Evolutionary conservation across 208 protist species (phyloP).

Genomic region (Herpetomonas tarakana): DNA sequence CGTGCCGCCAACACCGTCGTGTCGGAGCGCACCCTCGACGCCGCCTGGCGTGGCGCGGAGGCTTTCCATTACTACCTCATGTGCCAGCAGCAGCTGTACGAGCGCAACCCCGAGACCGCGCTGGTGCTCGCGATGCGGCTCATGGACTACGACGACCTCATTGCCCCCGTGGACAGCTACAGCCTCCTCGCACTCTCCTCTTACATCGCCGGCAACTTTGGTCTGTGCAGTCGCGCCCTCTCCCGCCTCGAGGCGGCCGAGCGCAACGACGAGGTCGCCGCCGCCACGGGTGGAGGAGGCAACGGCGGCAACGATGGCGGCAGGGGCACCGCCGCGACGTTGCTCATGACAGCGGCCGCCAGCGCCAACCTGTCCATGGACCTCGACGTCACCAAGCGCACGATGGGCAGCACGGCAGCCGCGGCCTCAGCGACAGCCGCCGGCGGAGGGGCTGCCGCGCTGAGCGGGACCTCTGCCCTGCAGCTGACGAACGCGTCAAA

Average conservation of each 20-base stretch:
- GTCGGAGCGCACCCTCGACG: slow-evolving; percentile 77
- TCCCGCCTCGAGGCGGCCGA: slow-evolving; percentile 92
- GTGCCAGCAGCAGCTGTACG: slow-evolving; percentile 83
- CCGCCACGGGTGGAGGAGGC: slow-evolving; percentile 10
- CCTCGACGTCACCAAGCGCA: slow-evolving; percentile 72
- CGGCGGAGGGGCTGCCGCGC: slow-evolving; percentile 25
- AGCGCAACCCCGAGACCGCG: slow-evolving; percentile 66
- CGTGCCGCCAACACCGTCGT: slow-evolving; percentile 43
- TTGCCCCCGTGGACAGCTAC: slow-evolving; percentile 89
- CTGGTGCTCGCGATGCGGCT: slow-evolving; percentile 89
- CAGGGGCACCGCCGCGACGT: slow-evolving; percentile 25
- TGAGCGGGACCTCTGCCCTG: slow-evolving; percentile 61
- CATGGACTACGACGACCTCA: slow-evolving; percentile 93
- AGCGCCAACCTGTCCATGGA: slow-evolving; percentile 71
- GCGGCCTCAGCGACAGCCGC: slow-evolving; percentile 10
- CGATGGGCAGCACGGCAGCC: slow-evolving; percentile 32
- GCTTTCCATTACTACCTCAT: slow-evolving; percentile 96
- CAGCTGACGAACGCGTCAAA: slow-evolving; percentile 78
- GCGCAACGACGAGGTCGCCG: slow-evolving; percentile 45
- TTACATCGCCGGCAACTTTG: slow-evolving; percentile 91
- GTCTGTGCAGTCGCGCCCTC: slow-evolving; percentile 94
- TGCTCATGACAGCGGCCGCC: not conserved
- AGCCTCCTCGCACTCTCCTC: slow-evolving; percentile 93
- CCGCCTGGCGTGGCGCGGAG: slow-evolving; percentile 93
- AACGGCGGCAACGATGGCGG: slow-evolving; percentile 3